These are phyloP conservation scores for Knoxia roxburghii DNA, from an alignment of 257 asterid species.

Conservation along the genomic window DNA sequence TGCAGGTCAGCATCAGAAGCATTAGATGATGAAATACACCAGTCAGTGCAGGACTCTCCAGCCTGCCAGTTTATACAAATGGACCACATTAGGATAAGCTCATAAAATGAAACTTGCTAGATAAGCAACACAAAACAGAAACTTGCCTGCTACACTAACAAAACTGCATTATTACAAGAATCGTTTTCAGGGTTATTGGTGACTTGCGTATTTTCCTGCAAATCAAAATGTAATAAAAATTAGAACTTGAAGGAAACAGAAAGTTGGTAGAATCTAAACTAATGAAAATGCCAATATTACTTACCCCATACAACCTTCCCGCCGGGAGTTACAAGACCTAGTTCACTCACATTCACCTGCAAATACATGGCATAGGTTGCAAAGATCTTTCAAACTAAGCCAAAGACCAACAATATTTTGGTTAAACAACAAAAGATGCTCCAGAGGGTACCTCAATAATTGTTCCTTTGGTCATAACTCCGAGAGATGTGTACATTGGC, in stretches of 20 bases:
- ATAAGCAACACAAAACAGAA: no score
- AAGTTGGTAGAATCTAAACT: not conserved
- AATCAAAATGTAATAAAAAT: not conserved
- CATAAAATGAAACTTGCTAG: no score
- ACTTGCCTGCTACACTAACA: conserved; percentile 58
- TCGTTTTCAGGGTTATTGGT: conserved; percentile 96
- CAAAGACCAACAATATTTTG: no score
- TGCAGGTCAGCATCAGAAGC: conserved; percentile 68
- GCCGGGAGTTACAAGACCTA: conserved; percentile 95
- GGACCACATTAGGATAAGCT: no score
- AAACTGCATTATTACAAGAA: conserved; percentile 87
- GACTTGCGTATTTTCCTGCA: conserved; percentile 96
- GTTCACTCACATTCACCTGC: conserved; percentile 90
- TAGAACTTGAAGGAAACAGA: conserved; percentile 2
- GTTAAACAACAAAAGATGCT: no score
- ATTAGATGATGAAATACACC: conserved; percentile 76
- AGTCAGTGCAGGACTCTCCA: no score
- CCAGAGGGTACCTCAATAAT: conserved; percentile 86
- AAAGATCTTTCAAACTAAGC: not conserved
- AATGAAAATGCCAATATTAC: conserved; percentile 28
- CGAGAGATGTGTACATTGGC: conserved; percentile 90
- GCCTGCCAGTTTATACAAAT: no score
- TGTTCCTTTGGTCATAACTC: conserved; percentile 85
- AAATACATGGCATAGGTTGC: conserved; percentile 14
- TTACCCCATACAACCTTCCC: conserved; percentile 98